Base-by-base conservation (phyloP, 495 filamentous ascomycete genomes). In the Penicillium lagena region DNA sequence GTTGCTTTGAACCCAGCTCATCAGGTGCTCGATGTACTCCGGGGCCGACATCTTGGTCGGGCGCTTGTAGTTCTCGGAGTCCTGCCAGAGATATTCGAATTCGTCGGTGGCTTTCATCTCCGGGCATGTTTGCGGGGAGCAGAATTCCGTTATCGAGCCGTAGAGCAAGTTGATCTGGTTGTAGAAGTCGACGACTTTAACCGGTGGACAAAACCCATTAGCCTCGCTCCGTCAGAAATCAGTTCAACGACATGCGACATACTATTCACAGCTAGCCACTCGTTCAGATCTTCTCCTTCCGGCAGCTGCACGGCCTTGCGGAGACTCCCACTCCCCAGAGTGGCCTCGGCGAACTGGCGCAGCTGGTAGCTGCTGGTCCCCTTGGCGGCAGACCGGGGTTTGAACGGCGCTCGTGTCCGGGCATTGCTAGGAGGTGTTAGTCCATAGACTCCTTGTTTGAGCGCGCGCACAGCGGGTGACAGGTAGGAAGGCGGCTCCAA, bases 71-170 rank as follows among this genome's bases (percentile, higher is more conserved):
- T 86, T 85, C 56, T 93, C 87, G 29, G 74, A 83, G 67, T 98
- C 93, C 69, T 98, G 93, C 93, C 93, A 98, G 39, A 98, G 82
- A 60, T 97, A 98, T 66, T 98, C 93, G 64, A 98, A 98, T 87
- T 98, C 93, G 70, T 98, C 93, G 8, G 93, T 97, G 22, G 93
- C 93, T 69, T 98, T 98, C 93, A 98, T 98, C 71, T 97, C 93
- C 2, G 91, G 93, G 62, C 93, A 98, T 41, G 89, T 87, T 53
- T 87, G 86, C 22, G 93, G 93, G 17, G 93, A 97, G 72, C 93
- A 98, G 69, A 97, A 98, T 58, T 98, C 93, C 42, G 93, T 98
- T 61, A 98, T 96, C 44, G 93, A 90, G 47, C 93, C 93, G 65
- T 98, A 98, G 42, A 98, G 85, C 22, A 98, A 82, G 70, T 98